Evolutionary conservation across 345 rosid species (phyloP).

Genomic region (Ceriops decandra): DNA sequence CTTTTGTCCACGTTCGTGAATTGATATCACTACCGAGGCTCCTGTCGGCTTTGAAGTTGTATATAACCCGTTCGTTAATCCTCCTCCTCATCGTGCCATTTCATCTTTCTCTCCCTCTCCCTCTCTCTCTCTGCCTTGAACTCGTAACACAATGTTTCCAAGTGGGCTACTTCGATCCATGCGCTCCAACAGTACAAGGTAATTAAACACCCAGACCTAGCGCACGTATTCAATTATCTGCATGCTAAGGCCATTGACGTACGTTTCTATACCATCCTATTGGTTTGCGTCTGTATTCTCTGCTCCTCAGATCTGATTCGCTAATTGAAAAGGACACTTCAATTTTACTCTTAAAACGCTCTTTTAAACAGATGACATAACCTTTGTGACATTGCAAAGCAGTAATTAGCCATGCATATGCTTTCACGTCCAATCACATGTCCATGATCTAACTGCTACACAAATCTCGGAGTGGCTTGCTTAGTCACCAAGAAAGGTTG

Average conservation of each 20-base stretch:
- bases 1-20: constrained; percentile 8
- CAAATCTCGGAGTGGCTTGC: too few relatives aligned
- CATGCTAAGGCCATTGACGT: background rate
- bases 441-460: too few relatives aligned
- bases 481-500: too few relatives aligned
- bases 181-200: constrained; percentile 46
- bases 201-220: background rate
- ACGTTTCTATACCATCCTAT: too few relatives aligned
- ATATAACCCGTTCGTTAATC: background rate
- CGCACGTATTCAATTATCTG: constrained; percentile 6
- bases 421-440: too few relatives aligned
- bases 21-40: background rate
- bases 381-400: too few relatives aligned
- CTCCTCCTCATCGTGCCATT: background rate
- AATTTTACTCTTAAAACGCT: too few relatives aligned
- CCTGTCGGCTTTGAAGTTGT: constrained; percentile 13
- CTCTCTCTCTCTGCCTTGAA: background rate
- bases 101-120: background rate
- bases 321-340: too few relatives aligned
- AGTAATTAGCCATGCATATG: too few relatives aligned
- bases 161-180: constrained; percentile 51
- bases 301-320: too few relatives aligned
- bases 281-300: too few relatives aligned
- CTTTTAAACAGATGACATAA: too few relatives aligned
- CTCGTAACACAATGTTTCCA: constrained; percentile 41